A percentile compares a stretch with the other conserved stretches of the same genome.
Conservation (phyloP, 371 early-diverging fungal species). For the Syncephalastrum racemosum region DNA sequence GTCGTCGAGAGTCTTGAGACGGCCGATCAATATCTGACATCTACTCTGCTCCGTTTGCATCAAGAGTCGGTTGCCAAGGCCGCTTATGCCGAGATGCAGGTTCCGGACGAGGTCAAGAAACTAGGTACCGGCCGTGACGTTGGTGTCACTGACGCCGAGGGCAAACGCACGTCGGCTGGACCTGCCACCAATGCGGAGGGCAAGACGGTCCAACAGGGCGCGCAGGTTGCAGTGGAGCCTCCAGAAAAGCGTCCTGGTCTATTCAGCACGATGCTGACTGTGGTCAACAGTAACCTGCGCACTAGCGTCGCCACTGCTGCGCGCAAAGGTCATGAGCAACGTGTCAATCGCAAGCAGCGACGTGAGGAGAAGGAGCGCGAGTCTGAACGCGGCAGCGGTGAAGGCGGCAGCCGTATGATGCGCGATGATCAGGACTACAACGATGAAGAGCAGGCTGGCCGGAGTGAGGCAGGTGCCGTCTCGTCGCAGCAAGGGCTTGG, state of each 20-base stretch:
- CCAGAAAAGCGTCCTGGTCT: constrained; percentile 20
- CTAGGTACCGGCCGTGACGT: constrained; percentile 1
- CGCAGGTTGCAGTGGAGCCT: neutral
- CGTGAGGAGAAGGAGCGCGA: constrained; percentile 1
- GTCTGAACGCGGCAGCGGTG: neutral
- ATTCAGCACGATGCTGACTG: constrained; percentile 18
- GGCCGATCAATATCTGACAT: constrained; percentile 39
- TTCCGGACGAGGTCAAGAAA: constrained; percentile 4
- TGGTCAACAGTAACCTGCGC: constrained; percentile 30
- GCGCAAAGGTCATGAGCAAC: constrained; percentile 6
- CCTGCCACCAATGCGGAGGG: no score
- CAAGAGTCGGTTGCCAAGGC: constrained; percentile 14
- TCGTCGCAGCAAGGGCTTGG: neutral
- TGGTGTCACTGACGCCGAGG: neutral
- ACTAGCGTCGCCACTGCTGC: constrained; percentile 12
- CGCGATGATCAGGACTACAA: no score
- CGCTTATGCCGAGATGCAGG: neutral
- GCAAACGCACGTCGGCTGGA: neutral
- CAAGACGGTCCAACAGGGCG: neutral
- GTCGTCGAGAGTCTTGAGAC: constrained; percentile 30
- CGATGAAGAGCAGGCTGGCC: no score
- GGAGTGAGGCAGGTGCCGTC: neutral
- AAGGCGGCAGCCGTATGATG: no score
- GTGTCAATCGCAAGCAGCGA: neutral
- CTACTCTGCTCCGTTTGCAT: constrained; percentile 15